Conservation (phyloP, 345 rosid species). For the Citrus mangshanensis region DNA sequence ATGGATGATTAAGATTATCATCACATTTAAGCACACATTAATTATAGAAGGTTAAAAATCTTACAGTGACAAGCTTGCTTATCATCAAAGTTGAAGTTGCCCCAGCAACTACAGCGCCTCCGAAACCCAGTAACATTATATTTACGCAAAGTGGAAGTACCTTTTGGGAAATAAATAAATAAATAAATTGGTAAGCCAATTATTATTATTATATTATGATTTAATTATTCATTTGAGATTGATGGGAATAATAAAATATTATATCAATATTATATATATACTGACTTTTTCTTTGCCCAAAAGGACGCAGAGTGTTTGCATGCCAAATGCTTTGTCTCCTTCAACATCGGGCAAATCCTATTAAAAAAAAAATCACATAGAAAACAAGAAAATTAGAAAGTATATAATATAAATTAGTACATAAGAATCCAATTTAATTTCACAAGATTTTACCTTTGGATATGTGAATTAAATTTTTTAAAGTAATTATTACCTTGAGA, state of each 20-base stretch:
- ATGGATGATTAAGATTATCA: too few relatives aligned
- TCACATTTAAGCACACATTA: background rate
- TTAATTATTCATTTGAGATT: too few relatives aligned
- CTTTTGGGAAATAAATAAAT: too few relatives aligned
- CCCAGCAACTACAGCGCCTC: background rate
- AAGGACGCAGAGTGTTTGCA: background rate
- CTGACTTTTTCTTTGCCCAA: background rate
- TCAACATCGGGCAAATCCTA: background rate
- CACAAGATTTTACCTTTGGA: too few relatives aligned
- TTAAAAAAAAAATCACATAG: background rate
- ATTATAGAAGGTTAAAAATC: background rate
- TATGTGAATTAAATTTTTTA: too few relatives aligned
- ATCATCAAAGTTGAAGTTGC: background rate
- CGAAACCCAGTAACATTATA: background rate
- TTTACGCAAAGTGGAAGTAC: background rate
- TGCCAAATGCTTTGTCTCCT: background rate
- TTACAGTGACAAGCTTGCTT: background rate
- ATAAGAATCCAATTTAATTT: background rate
- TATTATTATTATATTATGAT: too few relatives aligned
- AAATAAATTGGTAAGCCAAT: too few relatives aligned
- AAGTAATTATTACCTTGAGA: background rate
- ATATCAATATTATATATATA: too few relatives aligned
- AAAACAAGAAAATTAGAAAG: background rate
- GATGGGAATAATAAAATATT: too few relatives aligned
- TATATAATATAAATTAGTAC: too few relatives aligned